Evolutionary conservation across 805 yeast genomes (phyloP), one percentile per base, ranked within the genome.

Genomic region (Zygoascus flipseniorum): DNA sequence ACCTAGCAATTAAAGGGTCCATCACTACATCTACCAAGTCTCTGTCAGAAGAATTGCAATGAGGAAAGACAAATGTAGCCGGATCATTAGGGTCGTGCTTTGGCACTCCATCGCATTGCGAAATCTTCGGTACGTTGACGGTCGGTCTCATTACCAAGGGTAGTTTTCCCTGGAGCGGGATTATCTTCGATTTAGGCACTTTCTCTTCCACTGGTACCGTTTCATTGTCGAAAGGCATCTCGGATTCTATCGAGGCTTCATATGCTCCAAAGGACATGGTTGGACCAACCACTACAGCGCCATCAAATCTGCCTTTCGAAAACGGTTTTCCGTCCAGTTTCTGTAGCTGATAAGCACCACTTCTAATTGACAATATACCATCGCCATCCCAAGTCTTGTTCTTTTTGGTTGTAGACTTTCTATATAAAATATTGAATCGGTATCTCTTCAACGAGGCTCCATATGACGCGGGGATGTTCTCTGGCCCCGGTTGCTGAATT

Each of bases 381-480:
- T 93, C 98, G 1, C 95, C 96, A 52, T 88, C 95, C 99, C 99
- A 93, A 0, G 89, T 82, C 65, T 90, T 90, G 66, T 89, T 82
- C 73, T 92, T 89, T 69, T 86, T 88, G 32, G 71, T 74, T 0
- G 92, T 73, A 43, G 75, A 74, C 65, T 88, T 89, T 35, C 99
- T 18, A 49, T 47, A 57, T 16, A 53, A 20, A 14, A 43, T 51
- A n/a, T 8, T 42, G 16, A 18, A 42, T 8, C 39, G 13, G 8
- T 35, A 3, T n/a, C 8, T 13, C 39, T 35, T 8, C 6, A 8
- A n/a, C 28, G 28, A 23, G 28, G 5, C 13, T 42, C 16, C 44
- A 18, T n/a, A 8, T 10, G 18, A 5, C 8, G 13, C 23, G 13
- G 26, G 13, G 16, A 23, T 3, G 5, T 13, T 42, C 8, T 13